phyloP scores from a whole-genome alignment of 1,284 basidiomycete genomes.

The Phylloporus gajari region DNA sequence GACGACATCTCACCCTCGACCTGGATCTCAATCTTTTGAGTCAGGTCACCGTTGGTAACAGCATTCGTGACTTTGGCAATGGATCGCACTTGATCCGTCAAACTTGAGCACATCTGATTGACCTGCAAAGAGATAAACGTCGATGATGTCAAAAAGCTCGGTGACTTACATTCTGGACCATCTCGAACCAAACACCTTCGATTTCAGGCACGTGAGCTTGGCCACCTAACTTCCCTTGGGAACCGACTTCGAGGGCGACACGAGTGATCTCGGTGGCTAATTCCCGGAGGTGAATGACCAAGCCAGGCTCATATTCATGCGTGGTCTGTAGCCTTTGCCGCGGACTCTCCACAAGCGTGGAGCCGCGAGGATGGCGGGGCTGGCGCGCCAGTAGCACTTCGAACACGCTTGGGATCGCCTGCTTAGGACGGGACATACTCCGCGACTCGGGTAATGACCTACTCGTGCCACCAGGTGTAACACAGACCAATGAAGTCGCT shows the following conservation, averaged over 20 bases:
- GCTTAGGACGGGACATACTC: too few relatives aligned
- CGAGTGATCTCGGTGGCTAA: slow-evolving; percentile 96
- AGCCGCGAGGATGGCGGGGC: too few relatives aligned
- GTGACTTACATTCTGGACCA: slow-evolving; percentile 83
- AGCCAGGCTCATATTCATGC: too few relatives aligned
- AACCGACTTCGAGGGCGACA: slow-evolving; percentile 94
- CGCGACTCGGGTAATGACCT: too few relatives aligned
- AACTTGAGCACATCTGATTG: slow-evolving; percentile 91
- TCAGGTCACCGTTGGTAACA: slow-evolving; percentile 89
- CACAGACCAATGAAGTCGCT: too few relatives aligned
- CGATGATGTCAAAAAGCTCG: neutral
- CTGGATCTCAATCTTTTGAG: slow-evolving; percentile 89
- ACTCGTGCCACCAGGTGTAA: too few relatives aligned
- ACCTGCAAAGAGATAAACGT: slow-evolving; percentile 61
- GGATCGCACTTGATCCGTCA: slow-evolving; percentile 94
- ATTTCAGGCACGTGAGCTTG: slow-evolving; percentile 95
- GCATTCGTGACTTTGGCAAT: slow-evolving; percentile 94
- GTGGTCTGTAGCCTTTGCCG: too few relatives aligned
- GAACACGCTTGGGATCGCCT: too few relatives aligned
- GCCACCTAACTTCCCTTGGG: slow-evolving; percentile 96
- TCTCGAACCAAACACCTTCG: slow-evolving; percentile 93
- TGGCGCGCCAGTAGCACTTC: too few relatives aligned
- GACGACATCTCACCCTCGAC: slow-evolving; percentile 94
- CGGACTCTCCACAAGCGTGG: too few relatives aligned
- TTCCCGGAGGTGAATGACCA: slow-evolving; percentile 91